Percentiles rank a stretch among this genome's conserved stretches.
Evolutionary conservation across 176 grass and related monocot genomes (phyloP).

Genomic region (Hordeum marinum): DNA sequence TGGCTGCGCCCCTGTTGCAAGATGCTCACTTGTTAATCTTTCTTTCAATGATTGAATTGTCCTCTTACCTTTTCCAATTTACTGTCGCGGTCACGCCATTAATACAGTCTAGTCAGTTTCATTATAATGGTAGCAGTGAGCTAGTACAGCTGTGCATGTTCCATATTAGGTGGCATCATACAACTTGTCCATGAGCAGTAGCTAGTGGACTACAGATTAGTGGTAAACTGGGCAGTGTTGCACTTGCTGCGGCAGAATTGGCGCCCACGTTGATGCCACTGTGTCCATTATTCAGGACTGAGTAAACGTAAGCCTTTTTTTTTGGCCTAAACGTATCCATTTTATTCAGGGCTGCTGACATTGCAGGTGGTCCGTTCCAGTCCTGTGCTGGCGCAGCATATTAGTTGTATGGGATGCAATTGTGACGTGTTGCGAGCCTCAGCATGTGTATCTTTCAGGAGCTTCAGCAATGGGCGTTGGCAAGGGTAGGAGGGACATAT

Average conservation of each 20-base stretch:
- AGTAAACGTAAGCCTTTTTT: too few relatives aligned
- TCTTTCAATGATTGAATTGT: neutral
- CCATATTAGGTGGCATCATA: neutral
- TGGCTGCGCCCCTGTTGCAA: neutral
- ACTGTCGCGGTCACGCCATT: neutral
- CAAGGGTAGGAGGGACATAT: neutral
- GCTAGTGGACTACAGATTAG: neutral
- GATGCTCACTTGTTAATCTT: neutral
- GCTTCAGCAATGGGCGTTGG: neutral
- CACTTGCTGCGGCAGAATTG: neutral
- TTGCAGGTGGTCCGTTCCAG: neutral
- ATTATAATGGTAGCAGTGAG: neutral
- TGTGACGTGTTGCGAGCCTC: neutral
- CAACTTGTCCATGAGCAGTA: neutral
- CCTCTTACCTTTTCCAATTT: neutral
- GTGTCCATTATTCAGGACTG: neutral
- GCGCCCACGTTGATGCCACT: conserved; percentile 6
- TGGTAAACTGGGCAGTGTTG: neutral
- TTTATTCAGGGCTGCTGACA: neutral
- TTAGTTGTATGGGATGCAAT: neutral
- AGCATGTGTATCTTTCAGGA: too few relatives aligned
- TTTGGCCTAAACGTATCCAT: neutral
- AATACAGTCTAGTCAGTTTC: neutral
- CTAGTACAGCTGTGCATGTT: neutral
- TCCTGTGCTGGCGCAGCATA: neutral